Conservation (phyloP, 129 eudicot genomes). For the Solidago caesia region DNA sequence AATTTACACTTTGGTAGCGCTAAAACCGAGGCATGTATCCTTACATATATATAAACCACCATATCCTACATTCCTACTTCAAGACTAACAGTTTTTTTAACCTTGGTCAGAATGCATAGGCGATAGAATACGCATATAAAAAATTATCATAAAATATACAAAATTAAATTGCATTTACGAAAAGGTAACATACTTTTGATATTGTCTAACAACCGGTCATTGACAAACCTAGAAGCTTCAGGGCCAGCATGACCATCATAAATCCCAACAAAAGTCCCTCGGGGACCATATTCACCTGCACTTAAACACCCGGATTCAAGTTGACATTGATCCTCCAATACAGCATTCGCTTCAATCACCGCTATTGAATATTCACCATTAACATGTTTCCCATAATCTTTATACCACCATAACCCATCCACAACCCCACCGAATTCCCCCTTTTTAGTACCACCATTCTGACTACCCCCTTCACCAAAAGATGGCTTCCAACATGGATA, state of each 20-base stretch:
- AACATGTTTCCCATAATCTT: conserved; percentile 57
- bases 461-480: conserved; percentile 33
- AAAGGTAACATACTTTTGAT: conserved; percentile 17
- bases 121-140: neutral
- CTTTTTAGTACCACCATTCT: conserved; percentile 23
- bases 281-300: conserved; percentile 47
- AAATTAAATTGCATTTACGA: neutral
- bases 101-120: neutral
- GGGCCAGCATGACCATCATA: conserved; percentile 46
- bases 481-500: conserved; percentile 62
- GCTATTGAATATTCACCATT: conserved; percentile 80
- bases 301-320: conserved; percentile 69
- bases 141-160: neutral
- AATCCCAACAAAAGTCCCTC: conserved; percentile 76
- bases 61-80: neutral
- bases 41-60: neutral
- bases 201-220: conserved; percentile 17
- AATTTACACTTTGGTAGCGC: too few relatives aligned
- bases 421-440: conserved; percentile 42
- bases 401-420: conserved; percentile 71
- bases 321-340: conserved; percentile 79
- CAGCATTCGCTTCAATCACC: conserved; percentile 65
- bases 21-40: too few relatives aligned
- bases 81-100: neutral
- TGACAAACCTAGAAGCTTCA: conserved; percentile 27